A percentile compares a stretch with the other conserved stretches of the same genome.
Conservation (phyloP, 2,329 filamentous ascomycete species). For the Pyrenophora tritici-repentis region DNA sequence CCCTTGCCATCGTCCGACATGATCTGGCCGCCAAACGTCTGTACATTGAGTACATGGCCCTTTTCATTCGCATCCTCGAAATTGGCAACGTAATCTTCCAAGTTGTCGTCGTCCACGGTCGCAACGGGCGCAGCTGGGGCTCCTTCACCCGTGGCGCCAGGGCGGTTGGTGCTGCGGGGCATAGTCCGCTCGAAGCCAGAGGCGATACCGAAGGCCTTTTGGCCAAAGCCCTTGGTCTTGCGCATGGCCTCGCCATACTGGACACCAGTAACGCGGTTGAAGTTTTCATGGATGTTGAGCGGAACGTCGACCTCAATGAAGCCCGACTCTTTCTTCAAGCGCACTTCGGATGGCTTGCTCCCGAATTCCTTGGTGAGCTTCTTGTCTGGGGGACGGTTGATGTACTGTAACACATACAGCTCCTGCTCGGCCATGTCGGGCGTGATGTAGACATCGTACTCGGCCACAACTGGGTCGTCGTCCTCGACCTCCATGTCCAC, state of each 20-base stretch:
- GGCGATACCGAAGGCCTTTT: slow-evolving; percentile 53
- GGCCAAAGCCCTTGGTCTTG: slow-evolving; percentile 53
- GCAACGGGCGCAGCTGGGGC: slow-evolving; percentile 26
- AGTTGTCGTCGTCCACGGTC: slow-evolving; percentile 67
- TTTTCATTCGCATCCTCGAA: slow-evolving; percentile 69
- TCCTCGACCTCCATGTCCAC: slow-evolving; percentile 43
- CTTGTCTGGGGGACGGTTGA: slow-evolving; percentile 71
- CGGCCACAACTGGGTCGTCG: slow-evolving; percentile 56
- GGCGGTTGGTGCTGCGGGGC: slow-evolving; percentile 35
- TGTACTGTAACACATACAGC: slow-evolving; percentile 82
- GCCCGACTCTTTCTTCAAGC: slow-evolving; percentile 79
- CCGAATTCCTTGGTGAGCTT: slow-evolving; percentile 62
- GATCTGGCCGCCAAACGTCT: slow-evolving; percentile 85
- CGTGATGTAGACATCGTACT: slow-evolving; percentile 86
- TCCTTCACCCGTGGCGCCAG: slow-evolving; percentile 30
- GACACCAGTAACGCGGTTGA: slow-evolving; percentile 82
- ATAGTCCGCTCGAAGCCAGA: slow-evolving; percentile 50
- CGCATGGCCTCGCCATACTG: slow-evolving; percentile 79
- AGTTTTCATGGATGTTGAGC: slow-evolving; percentile 70
- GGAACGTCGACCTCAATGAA: slow-evolving; percentile 94
- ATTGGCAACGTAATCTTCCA: slow-evolving; percentile 58
- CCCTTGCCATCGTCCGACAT: slow-evolving; percentile 71
- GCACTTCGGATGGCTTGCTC: slow-evolving; percentile 70
- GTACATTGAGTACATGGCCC: slow-evolving; percentile 74
- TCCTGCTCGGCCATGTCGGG: slow-evolving; percentile 62